Conservation (phyloP, 768 basidiomycete genomes). For the Nidularia pulvinata region DNA sequence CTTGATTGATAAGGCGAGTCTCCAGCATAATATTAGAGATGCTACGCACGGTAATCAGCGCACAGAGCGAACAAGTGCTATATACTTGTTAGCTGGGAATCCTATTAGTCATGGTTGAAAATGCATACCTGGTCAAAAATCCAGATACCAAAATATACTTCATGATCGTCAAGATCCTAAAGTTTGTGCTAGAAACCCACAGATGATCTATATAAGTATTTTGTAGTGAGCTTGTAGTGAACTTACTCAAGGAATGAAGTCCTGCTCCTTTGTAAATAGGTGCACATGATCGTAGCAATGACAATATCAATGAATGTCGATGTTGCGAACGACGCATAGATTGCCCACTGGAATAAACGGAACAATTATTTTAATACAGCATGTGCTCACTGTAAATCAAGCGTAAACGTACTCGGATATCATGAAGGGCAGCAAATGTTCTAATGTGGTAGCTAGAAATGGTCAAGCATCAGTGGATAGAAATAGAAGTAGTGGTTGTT, state of each 20-base stretch:
- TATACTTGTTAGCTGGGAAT: no score
- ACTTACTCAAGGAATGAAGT: not conserved
- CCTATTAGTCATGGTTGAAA: no score
- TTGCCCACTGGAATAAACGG: not conserved
- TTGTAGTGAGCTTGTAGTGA: not conserved
- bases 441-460: slow-evolving; percentile 6
- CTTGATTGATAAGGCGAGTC: not conserved
- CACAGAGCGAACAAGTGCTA: slow-evolving; percentile 9
- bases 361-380: not conserved
- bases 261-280: not conserved
- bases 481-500: not conserved
- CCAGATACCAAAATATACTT: not conserved
- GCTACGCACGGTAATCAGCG: not conserved
- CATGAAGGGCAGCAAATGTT: slow-evolving; percentile 8
- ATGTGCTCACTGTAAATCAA: not conserved
- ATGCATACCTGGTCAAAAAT: not conserved
- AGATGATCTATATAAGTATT: no score
- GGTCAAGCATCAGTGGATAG: not conserved
- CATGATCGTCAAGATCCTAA: not conserved
- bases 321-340: not conserved
- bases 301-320: not conserved
- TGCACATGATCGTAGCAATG: not conserved
- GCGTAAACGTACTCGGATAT: slow-evolving; percentile 9
- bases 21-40: not conserved
- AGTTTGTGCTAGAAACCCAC: not conserved